These are phyloP conservation scores for Smallanthus sonchifolius DNA, from an alignment of 129 eudicot genomes.

Conservation along the genomic window DNA sequence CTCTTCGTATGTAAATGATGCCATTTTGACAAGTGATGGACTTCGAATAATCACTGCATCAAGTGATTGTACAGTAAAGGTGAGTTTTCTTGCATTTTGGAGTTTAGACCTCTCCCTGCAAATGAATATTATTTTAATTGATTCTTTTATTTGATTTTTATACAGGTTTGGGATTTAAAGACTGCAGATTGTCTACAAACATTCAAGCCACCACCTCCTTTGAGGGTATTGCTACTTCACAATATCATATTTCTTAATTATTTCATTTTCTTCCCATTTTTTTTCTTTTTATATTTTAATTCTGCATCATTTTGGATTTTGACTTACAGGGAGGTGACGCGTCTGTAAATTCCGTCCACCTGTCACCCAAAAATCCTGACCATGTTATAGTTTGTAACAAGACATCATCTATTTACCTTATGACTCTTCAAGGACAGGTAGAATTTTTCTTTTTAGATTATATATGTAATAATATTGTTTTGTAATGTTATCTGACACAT, in stretches of 20 bases:
- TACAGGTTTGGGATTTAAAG: constrained; percentile 87
- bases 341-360: constrained; percentile 87
- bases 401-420: constrained; percentile 83
- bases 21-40: constrained; percentile 83
- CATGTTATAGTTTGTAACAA: constrained; percentile 93
- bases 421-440: constrained; percentile 99
- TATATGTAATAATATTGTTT: background rate
- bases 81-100: constrained; percentile 17
- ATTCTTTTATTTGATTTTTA: background rate
- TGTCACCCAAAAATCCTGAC: constrained; percentile 81
- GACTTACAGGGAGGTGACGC: constrained; percentile 83
- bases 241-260: background rate
- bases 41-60: constrained; percentile 88
- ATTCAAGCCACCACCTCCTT: constrained; percentile 91
- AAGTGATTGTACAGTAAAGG: constrained; percentile 96
- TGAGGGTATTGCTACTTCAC: constrained; percentile 46
- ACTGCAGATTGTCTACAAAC: constrained; percentile 88
- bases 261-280: background rate
- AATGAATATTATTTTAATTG: background rate
- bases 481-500: background rate
- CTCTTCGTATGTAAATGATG: constrained; percentile 86
- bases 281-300: background rate
- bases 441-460: background rate
- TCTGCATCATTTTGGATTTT: background rate
- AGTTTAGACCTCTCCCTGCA: background rate